Conservation (phyloP, 2,329 filamentous ascomycete genomes). For the Pyrenochaeta sp. region DNA sequence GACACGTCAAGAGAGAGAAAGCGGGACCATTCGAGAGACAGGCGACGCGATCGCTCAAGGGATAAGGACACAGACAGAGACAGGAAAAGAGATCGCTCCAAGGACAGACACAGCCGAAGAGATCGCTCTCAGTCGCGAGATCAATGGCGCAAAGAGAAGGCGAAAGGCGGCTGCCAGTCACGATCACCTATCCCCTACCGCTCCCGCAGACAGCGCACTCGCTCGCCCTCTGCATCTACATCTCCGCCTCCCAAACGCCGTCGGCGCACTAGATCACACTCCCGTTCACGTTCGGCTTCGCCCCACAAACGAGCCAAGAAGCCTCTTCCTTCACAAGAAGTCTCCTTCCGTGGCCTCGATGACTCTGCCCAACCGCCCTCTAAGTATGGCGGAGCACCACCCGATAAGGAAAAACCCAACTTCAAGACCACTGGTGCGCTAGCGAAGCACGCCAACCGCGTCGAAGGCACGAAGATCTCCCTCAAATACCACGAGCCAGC, state of each 20-base stretch:
- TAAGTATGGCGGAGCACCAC: conserved; percentile 43
- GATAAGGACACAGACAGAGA: conserved; percentile 20
- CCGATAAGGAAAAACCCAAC: conserved; percentile 86
- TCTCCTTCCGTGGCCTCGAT: conserved; percentile 53
- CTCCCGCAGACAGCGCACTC: conserved; percentile 32
- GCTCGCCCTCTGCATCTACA: conserved; percentile 35
- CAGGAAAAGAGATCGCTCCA: conserved; percentile 19
- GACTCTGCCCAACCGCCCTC: conserved; percentile 38
- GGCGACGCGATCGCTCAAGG: conserved; percentile 26
- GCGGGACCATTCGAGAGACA: conserved; percentile 27
- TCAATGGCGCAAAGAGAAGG: conserved; percentile 21
- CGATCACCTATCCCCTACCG: conserved; percentile 37
- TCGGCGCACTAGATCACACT: conserved; percentile 39
- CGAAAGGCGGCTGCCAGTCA: conserved; percentile 26
- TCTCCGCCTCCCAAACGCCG: conserved; percentile 47
- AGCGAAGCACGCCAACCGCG: conserved; percentile 86
- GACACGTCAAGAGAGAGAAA: conserved; percentile 24
- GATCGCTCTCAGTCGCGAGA: conserved; percentile 29
- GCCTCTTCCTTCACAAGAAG: conserved; percentile 57
- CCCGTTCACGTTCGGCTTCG: conserved; percentile 52
- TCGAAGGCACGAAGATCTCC: conserved; percentile 77
- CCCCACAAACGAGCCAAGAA: conserved; percentile 53
- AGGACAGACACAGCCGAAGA: conserved; percentile 19
- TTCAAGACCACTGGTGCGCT: conserved; percentile 81
- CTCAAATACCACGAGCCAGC: conserved; percentile 96